A percentile compares a stretch with the other conserved stretches of the same genome.
phyloP scores from a whole-genome alignment of 2,329 filamentous ascomycete species.

The Fusarium domesticum region DNA sequence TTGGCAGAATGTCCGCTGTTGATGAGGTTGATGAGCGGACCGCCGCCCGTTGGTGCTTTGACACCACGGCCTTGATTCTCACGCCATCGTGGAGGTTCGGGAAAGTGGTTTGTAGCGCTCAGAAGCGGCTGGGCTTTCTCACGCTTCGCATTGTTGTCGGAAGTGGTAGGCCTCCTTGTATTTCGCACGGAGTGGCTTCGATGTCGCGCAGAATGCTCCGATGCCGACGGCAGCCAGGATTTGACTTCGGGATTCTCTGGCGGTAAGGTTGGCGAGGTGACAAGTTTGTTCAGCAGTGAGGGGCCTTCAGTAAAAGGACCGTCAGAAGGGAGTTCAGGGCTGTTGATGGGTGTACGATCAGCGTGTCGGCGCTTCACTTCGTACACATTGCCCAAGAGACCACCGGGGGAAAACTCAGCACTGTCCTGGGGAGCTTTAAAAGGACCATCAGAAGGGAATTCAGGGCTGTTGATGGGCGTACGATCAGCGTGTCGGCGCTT shows the following conservation, averaged over 20 bases:
- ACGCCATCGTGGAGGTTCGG: conserved; percentile 58
- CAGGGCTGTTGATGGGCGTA: conserved; percentile 31
- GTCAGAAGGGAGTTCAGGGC: conserved; percentile 27
- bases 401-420: conserved; percentile 47
- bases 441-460: too few relatives aligned
- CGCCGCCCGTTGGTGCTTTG: conserved; percentile 35
- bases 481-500: conserved; percentile 39
- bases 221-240: conserved; percentile 39
- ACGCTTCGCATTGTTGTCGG: conserved; percentile 23
- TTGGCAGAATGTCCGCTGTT: conserved; percentile 27
- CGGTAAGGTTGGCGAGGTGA: conserved; percentile 19
- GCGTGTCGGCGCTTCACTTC: conserved; percentile 42
- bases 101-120: conserved; percentile 60
- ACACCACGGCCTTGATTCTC: conserved; percentile 51
- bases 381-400: conserved; percentile 51
- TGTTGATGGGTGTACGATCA: conserved; percentile 25
- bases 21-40: conserved; percentile 48
- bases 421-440: conserved; percentile 24
- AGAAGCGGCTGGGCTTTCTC: conserved; percentile 58
- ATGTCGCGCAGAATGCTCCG: conserved; percentile 38
- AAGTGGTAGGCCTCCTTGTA: conserved; percentile 23
- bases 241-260: conserved; percentile 30
- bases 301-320: conserved; percentile 54
- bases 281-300: conserved; percentile 50
- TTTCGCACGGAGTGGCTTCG: conserved; percentile 28